These are phyloP conservation scores for Claviceps spartinae DNA, from an alignment of 2,329 filamentous ascomycete species.

Conservation along the genomic window DNA sequence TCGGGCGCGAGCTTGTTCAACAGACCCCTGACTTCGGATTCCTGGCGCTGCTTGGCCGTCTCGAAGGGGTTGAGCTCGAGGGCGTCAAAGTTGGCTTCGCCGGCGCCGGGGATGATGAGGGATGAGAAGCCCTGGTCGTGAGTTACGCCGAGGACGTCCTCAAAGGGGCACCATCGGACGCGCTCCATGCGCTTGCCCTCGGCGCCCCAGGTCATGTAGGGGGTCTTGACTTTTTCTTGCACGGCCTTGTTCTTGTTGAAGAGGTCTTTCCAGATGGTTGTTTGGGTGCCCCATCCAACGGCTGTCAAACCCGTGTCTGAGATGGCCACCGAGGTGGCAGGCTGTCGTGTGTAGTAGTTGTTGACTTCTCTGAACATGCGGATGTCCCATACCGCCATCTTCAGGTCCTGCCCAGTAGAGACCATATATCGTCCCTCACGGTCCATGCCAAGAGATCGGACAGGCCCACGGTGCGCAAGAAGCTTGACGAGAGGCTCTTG, in stretches of 20 bases:
- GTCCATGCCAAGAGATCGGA: conserved; percentile 74
- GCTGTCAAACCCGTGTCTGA: conserved; percentile 81
- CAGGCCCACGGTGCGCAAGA: conserved; percentile 76
- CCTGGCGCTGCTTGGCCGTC: conserved; percentile 80
- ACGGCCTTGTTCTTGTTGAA: conserved; percentile 60
- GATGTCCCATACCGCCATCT: conserved; percentile 93
- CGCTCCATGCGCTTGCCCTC: conserved; percentile 71
- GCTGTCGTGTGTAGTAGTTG: conserved; percentile 71
- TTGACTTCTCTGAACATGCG: conserved; percentile 88
- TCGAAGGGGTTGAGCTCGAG: conserved; percentile 93
- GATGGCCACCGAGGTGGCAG: conserved; percentile 72
- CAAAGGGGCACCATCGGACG: conserved; percentile 84
- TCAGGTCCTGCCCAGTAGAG: conserved; percentile 74
- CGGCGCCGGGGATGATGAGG: conserved; percentile 84
- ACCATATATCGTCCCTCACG: conserved; percentile 93
- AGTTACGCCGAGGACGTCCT: conserved; percentile 78
- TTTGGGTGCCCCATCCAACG: conserved; percentile 80
- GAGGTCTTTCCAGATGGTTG: conserved; percentile 81
- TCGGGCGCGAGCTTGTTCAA: conserved; percentile 92
- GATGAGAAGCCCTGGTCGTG: conserved; percentile 81
- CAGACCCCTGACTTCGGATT: conserved; percentile 76
- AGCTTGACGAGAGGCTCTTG: conserved; percentile 80
- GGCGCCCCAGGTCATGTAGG: conserved; percentile 88
- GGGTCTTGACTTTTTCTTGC: conserved; percentile 69
- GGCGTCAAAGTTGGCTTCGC: conserved; percentile 91